A percentile compares a stretch with the other conserved stretches of the same genome.
phyloP scores from a whole-genome alignment of 2,329 filamentous ascomycete genomes.

The Lasiodiplodia gonubiensis region DNA sequence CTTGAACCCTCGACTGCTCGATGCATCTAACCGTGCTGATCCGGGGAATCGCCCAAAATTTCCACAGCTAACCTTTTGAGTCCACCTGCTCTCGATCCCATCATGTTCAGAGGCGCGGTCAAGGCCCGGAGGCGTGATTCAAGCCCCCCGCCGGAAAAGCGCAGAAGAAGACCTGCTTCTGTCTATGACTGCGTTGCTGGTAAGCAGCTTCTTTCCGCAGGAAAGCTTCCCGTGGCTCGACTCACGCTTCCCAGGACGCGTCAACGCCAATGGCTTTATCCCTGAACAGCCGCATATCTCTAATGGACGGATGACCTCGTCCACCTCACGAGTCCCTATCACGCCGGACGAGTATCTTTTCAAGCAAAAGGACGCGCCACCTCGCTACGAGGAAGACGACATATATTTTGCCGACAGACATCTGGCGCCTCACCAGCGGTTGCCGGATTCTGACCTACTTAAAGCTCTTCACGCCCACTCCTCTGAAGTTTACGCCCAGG shows the following conservation, averaged over 20 bases:
- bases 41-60: background rate
- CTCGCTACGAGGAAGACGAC: constrained; percentile 72
- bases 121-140: background rate
- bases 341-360: constrained; percentile 76
- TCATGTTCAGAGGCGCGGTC: background rate
- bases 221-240: background rate
- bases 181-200: constrained; percentile 74
- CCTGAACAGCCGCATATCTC: constrained; percentile 40
- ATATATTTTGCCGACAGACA: constrained; percentile 70
- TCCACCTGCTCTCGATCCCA: background rate
- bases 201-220: background rate
- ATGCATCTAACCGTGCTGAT: background rate
- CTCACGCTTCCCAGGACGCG: constrained; percentile 52
- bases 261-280: constrained; percentile 54
- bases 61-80: background rate
- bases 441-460: constrained; percentile 73
- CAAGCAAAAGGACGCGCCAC: constrained; percentile 66
- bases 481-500: constrained; percentile 65
- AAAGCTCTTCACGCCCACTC: constrained; percentile 72
- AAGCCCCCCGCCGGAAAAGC: background rate
- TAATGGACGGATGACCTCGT: constrained; percentile 37
- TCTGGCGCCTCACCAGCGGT: constrained; percentile 55
- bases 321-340: constrained; percentile 48
- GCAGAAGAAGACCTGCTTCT: constrained; percentile 54
- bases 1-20: background rate